Conservation (phyloP, 805 yeast genomes). For the Saturnispora quitensis region DNA sequence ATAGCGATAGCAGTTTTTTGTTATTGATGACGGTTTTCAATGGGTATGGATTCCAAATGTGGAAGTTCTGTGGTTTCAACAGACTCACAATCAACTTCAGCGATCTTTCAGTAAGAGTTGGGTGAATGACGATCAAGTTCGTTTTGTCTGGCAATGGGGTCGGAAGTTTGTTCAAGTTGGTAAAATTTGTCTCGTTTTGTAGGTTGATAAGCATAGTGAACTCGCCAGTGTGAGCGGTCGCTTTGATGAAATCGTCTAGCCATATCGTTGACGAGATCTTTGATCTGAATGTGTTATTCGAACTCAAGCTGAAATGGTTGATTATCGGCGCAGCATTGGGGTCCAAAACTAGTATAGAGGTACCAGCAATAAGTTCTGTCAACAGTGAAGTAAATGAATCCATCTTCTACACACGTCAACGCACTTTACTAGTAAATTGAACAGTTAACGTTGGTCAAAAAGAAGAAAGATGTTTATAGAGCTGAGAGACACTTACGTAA, state of each 20-base stretch:
- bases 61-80: neutral
- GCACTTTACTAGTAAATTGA: too few species aligned
- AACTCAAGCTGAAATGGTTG: neutral
- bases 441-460: too few species aligned
- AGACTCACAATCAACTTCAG: neutral
- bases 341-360: conserved; percentile 16
- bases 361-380: neutral
- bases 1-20: neutral
- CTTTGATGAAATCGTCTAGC: neutral
- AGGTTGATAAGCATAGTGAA: neutral
- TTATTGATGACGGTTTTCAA: neutral
- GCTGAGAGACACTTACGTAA: neutral
- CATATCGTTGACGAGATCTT: neutral
- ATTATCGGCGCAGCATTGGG: conserved; percentile 5
- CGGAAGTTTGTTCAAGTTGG: neutral
- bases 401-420: neutral
- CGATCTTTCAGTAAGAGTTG: neutral
- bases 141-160: neutral
- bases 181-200: neutral
- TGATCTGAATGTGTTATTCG: neutral
- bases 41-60: conserved; percentile 1
- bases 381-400: neutral
- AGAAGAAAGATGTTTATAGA: neutral
- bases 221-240: neutral
- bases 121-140: neutral